Evolutionary conservation across 768 basidiomycete species (phyloP).

Genomic region (Cytidiella melzeri): DNA sequence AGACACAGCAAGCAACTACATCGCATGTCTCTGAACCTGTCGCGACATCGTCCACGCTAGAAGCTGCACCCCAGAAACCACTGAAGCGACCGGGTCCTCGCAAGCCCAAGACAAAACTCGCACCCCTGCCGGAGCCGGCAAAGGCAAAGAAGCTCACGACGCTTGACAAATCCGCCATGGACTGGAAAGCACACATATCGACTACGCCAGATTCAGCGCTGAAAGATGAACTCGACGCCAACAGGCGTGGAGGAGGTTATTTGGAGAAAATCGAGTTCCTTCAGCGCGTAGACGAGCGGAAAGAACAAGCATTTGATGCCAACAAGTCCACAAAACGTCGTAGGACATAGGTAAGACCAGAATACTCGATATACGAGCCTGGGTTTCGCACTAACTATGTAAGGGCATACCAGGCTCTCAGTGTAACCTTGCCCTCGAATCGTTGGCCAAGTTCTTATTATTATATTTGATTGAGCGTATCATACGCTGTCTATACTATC

Average conservation of each 20-base stretch:
- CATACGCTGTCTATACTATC: too few relatives aligned
- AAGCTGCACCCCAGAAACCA: conserved; percentile 9
- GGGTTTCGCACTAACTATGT: too few relatives aligned
- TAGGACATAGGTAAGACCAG: conserved; percentile 2
- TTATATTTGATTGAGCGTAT: too few relatives aligned
- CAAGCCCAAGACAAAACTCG: conserved; percentile 54
- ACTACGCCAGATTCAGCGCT: conserved; percentile 33
- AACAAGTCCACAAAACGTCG: conserved; percentile 50
- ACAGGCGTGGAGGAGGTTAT: conserved; percentile 71
- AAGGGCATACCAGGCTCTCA: too few relatives aligned
- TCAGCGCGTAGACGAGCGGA: conserved; percentile 65
- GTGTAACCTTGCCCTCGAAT: too few relatives aligned
- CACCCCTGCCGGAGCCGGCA: conserved; percentile 42
- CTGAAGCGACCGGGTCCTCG: conserved; percentile 56
- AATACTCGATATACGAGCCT: too few relatives aligned
- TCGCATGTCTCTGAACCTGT: conserved; percentile 14
- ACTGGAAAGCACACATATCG: conserved; percentile 68
- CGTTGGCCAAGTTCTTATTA: too few relatives aligned
- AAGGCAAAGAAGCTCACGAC: conserved; percentile 78
- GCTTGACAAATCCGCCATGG: conserved; percentile 81
- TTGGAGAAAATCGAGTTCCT: conserved; percentile 84
- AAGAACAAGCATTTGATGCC: conserved; percentile 57
- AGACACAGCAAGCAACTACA: conserved; percentile 6
- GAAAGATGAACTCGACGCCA: conserved; percentile 69
- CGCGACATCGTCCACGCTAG: conserved; percentile 11